phyloP scores from a whole-genome alignment of 2,329 filamentous ascomycete genomes.

The Aotearoamyces nothofagi region DNA sequence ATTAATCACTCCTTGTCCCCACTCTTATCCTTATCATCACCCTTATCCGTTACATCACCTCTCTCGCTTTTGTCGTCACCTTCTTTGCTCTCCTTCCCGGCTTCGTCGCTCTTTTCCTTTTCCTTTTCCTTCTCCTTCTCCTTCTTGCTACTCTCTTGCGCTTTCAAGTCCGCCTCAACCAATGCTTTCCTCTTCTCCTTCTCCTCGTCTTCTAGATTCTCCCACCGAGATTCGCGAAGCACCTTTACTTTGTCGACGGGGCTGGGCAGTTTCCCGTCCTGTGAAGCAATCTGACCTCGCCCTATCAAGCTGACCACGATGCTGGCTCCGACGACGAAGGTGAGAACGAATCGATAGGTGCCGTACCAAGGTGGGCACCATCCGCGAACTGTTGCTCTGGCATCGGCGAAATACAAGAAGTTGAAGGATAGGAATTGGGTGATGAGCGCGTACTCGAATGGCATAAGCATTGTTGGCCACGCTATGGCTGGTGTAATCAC shows the following conservation, averaged over 20 bases:
- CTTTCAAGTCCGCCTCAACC: too few relatives aligned
- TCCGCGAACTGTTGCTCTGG: constrained; percentile 54
- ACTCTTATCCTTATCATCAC: too few relatives aligned
- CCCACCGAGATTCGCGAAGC: constrained; percentile 15
- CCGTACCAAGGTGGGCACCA: constrained; percentile 79
- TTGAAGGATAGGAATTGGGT: constrained; percentile 76
- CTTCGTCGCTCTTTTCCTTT: too few relatives aligned
- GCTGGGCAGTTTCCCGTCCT: constrained; percentile 15
- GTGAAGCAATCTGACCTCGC: constrained; percentile 43
- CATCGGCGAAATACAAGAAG: constrained; percentile 73
- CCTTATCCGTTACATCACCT: too few relatives aligned
- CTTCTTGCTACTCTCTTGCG: too few relatives aligned
- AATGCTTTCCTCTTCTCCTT: constrained; percentile 10
- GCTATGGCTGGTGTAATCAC: constrained; percentile 66
- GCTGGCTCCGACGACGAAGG: constrained; percentile 71
- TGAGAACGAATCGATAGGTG: constrained; percentile 83
- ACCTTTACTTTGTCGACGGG: constrained; percentile 15
- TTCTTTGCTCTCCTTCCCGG: too few relatives aligned
- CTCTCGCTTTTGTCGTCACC: too few relatives aligned
- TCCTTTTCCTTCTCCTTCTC: too few relatives aligned
- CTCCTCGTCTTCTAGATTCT: constrained; percentile 15
- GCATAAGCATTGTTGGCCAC: constrained; percentile 80
- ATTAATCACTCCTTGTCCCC: too few relatives aligned
- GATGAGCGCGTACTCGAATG: constrained; percentile 72
- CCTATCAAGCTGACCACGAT: constrained; percentile 73